phyloP scores from a whole-genome alignment of 2,329 filamentous ascomycete species.

The Pseudogymnoascus sp. region DNA sequence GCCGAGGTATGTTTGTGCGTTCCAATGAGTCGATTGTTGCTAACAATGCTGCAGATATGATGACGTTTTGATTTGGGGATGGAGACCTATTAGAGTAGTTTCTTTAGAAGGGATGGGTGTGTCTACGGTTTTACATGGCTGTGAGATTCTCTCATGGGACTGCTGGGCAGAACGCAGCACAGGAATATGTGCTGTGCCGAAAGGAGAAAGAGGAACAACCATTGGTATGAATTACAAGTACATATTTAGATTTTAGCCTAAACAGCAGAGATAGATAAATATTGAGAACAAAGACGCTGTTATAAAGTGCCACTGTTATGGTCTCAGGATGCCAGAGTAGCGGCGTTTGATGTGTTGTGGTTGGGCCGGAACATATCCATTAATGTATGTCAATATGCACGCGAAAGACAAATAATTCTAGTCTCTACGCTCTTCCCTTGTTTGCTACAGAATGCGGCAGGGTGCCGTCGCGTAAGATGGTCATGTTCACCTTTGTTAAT shows the following conservation, averaged over 20 bases:
- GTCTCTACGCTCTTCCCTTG: neutral
- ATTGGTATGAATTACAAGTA: neutral
- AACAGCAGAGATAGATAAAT: neutral
- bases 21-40: neutral
- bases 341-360: neutral
- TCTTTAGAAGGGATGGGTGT: neutral
- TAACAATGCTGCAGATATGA: neutral
- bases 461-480: neutral
- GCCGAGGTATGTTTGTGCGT: conserved; percentile 56
- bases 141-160: neutral
- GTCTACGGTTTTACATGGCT: neutral
- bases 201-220: neutral
- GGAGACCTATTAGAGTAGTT: neutral
- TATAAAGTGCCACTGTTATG: neutral
- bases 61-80: neutral
- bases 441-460: neutral
- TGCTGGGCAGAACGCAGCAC: neutral
- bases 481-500: neutral
- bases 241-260: neutral
- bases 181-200: neutral
- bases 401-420: neutral
- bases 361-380: neutral
- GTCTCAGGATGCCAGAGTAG: neutral
- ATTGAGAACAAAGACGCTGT: neutral
- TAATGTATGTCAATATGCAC: neutral